Evolutionary conservation across 345 rosid genomes (phyloP).

Genomic region (Isatis tinctoria): DNA sequence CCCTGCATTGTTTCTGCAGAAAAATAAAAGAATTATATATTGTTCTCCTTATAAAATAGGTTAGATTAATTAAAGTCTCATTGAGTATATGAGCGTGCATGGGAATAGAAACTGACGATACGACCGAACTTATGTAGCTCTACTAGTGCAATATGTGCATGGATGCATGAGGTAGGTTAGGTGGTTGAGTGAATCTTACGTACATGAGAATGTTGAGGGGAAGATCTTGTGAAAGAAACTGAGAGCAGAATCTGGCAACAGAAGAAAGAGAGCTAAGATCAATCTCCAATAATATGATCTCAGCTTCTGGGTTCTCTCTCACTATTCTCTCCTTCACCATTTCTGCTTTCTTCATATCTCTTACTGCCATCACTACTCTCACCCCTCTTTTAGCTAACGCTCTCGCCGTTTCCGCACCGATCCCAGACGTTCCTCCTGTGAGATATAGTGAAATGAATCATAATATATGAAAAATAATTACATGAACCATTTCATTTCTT

Average conservation of each 20-base stretch:
- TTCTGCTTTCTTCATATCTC: conserved; percentile 70
- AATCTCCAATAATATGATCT: conserved; percentile 53
- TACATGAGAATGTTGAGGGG: conserved; percentile 90
- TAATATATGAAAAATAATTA: not conserved
- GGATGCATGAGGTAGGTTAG: not conserved
- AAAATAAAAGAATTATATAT: not conserved
- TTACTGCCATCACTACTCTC: conserved; percentile 75
- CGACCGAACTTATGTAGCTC: not conserved
- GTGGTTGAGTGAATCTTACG: conserved; percentile 30
- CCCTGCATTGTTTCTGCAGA: conserved; percentile 88
- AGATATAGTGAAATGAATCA: not conserved
- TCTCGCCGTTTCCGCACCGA: conserved; percentile 88
- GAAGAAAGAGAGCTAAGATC: conserved; percentile 86
- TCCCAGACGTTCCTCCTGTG: conserved; percentile 90
- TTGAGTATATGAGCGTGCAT: not conserved
- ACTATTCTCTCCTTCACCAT: conserved; percentile 51
- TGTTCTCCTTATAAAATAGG: not conserved
- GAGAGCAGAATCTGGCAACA: conserved; percentile 56
- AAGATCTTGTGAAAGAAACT: conserved; percentile 60
- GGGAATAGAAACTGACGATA: not conserved
- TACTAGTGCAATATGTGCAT: conserved; percentile 7
- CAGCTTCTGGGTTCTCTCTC: conserved; percentile 59
- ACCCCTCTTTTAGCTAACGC: conserved; percentile 82
- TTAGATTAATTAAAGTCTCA: not conserved
- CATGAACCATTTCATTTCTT: not conserved